Percentiles rank a stretch among this genome's conserved stretches.
Evolutionary conservation across 1,284 basidiomycete species (phyloP).

Genomic region (Hypsizygus ulmarius): DNA sequence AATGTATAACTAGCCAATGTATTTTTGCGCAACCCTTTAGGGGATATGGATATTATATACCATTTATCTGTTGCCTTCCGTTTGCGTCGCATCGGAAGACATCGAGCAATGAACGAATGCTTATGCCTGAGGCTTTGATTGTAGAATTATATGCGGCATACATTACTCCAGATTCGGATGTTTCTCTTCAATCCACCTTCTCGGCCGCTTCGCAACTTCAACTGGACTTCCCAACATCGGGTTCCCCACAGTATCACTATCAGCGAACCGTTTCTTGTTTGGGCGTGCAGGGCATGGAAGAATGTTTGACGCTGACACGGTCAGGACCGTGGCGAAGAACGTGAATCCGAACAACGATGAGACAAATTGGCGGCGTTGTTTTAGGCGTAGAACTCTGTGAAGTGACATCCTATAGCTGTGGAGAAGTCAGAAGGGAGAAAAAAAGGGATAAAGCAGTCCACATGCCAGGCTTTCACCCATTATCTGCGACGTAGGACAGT

Average conservation of each 20-base stretch:
- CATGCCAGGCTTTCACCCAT: constrained; percentile 30
- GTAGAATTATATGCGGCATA: background rate
- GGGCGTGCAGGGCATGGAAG: constrained; percentile 72
- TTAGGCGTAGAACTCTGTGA: constrained; percentile 58
- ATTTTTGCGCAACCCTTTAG: constrained; percentile 16
- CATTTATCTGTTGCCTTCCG: background rate
- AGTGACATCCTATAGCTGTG: constrained; percentile 47
- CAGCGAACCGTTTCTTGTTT: constrained; percentile 53
- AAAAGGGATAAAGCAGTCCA: background rate
- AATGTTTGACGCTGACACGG: constrained; percentile 76
- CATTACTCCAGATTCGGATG: constrained; percentile 33
- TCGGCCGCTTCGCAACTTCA: constrained; percentile 61
- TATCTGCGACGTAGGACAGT: constrained; percentile 17
- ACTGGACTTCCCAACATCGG: constrained; percentile 29
- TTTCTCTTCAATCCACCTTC: constrained; percentile 80
- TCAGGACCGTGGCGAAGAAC: constrained; percentile 70
- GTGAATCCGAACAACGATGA: constrained; percentile 78
- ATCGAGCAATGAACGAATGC: background rate
- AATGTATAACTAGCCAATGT: constrained; percentile 23
- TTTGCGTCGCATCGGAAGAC: background rate
- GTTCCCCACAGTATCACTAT: constrained; percentile 38
- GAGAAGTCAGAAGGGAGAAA: background rate
- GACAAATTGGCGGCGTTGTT: constrained; percentile 68
- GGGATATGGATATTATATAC: background rate
- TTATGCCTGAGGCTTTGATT: background rate